Base-by-base conservation (phyloP, 2,329 filamentous ascomycete species). In the Microascus cirrosus region DNA sequence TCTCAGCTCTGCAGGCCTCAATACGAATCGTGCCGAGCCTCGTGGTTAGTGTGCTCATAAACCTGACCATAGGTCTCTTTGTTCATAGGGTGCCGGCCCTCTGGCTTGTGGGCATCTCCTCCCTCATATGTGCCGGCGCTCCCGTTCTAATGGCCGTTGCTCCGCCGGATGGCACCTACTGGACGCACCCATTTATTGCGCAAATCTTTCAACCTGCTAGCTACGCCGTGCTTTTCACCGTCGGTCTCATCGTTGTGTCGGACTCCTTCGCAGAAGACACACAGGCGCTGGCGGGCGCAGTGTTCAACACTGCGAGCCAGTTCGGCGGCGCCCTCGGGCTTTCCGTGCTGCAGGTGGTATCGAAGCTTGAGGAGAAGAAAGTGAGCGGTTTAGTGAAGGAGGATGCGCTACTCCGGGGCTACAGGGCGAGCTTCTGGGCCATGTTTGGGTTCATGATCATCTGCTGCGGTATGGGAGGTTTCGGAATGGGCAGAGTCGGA, bases 281-380 rank as follows among this genome's bases (percentile, higher is more conserved):
- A 1, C 82, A 85, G 59, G 79, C 78, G 0, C 69, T 86, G 0
- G 82, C 81, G 0, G 83, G 82, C 0, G 81, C 79, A 0, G 81
- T 86, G 0, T 85, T 85, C 66, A 84, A 82, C 60, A 83, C 81
- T 0, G 71, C 78, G 0, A 69, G 74, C 0, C 81, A 85, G 61
- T 77, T 85, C 58, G 82, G 82, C 0, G 76, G 68, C n/a, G 72
- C 74, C 0, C 65, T 81, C 20, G 77, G 77, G 1, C 59, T 81
- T 10, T 75, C 76, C 0, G 62, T 77, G 1, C 71, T 77, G 58
- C 75, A 77, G 57, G 72, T 78, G 1, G 71, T 81, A 4, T 71
- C 72, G 0, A 66, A 67, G 1, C 61, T 66, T 1, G 72, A 77
- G 1, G 73, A 73, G 1, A 66, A 71, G 18, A 63, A 70, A 5